These are phyloP conservation scores for Aspergillus pseudoglaucus DNA, from an alignment of 2,329 filamentous ascomycete species.

Conservation along the genomic window DNA sequence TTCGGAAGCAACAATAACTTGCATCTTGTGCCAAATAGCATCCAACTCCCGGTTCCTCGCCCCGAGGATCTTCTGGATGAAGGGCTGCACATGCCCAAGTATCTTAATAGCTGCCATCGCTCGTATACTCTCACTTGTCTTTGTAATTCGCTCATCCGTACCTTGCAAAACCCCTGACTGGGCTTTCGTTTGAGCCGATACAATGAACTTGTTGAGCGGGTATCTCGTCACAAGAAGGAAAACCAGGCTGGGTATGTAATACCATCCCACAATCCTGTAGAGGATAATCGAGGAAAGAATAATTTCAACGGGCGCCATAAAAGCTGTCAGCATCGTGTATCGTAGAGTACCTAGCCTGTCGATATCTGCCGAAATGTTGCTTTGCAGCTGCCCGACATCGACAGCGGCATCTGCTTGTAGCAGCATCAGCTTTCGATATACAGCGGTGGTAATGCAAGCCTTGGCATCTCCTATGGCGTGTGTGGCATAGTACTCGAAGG, in stretches of 20 bases:
- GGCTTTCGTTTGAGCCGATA: slow-evolving; percentile 4
- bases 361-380: slow-evolving; percentile 8
- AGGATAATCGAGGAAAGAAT: slow-evolving; percentile 3
- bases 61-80: slow-evolving; percentile 5
- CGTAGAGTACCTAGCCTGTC: slow-evolving; percentile 9
- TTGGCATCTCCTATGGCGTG: slow-evolving; percentile 9
- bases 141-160: slow-evolving; percentile 5
- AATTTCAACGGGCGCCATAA: slow-evolving; percentile 9
- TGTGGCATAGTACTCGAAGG: slow-evolving; percentile 9
- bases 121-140: slow-evolving; percentile 8
- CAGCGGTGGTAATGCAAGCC: slow-evolving; percentile 5
- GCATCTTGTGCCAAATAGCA: slow-evolving; percentile 9
- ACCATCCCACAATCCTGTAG: slow-evolving; percentile 8
- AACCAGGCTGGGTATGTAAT: slow-evolving; percentile 7
- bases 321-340: slow-evolving; percentile 7
- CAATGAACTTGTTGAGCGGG: slow-evolving; percentile 6
- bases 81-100: slow-evolving; percentile 6
- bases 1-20: slow-evolving; percentile 8
- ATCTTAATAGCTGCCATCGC: slow-evolving; percentile 7
- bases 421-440: slow-evolving; percentile 5
- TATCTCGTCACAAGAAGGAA: slow-evolving; percentile 9
- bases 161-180: slow-evolving; percentile 6
- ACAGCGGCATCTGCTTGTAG: slow-evolving; percentile 1
- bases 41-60: slow-evolving; percentile 4
- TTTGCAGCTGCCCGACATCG: slow-evolving; percentile 8